A percentile compares a stretch with the other conserved stretches of the same genome.
Evolutionary conservation across 805 yeast genomes (phyloP).

Genomic region (Kluyveromyces siamensis): DNA sequence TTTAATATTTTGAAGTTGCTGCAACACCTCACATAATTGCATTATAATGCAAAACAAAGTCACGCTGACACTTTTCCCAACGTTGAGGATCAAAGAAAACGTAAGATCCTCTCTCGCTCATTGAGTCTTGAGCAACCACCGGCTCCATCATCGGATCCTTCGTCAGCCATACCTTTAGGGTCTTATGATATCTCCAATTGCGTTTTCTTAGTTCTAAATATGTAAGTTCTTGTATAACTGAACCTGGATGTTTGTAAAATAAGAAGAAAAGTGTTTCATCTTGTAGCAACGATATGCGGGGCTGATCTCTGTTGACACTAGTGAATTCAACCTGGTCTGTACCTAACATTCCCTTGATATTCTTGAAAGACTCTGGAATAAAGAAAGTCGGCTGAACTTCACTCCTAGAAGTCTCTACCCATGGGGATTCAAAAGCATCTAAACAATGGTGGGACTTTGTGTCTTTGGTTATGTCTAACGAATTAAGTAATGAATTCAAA

Average conservation of each 20-base stretch:
- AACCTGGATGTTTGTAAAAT: conserved; percentile 89
- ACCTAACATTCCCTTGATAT: conserved; percentile 24
- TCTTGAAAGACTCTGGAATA: conserved; percentile 49
- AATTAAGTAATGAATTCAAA: conserved; percentile 26
- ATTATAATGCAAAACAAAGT: conserved; percentile 50
- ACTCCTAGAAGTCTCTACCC: conserved; percentile 87
- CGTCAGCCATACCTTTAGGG: conserved; percentile 91
- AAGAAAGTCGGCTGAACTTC: conserved; percentile 80
- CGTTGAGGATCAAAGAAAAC: conserved; percentile 90
- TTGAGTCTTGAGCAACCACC: conserved; percentile 60
- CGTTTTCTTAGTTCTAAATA: conserved; percentile 84
- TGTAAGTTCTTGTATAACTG: conserved; percentile 86
- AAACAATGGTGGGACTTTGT: conserved; percentile 11
- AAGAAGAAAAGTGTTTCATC: conserved; percentile 92
- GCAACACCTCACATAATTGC: conserved; percentile 41
- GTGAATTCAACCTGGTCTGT: conserved; percentile 26
- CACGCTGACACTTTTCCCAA: conserved; percentile 89
- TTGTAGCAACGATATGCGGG: conserved; percentile 54
- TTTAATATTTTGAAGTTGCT: not conserved
- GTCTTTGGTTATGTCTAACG: conserved; percentile 24
- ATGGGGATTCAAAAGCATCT: conserved; percentile 75
- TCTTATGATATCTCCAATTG: conserved; percentile 97
- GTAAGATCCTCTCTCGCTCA: conserved; percentile 84
- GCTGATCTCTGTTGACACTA: conserved; percentile 28
- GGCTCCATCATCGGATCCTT: conserved; percentile 90